Base-by-base conservation (phyloP, 306 rosid species). In the Lathyrus oleraceus region DNA sequence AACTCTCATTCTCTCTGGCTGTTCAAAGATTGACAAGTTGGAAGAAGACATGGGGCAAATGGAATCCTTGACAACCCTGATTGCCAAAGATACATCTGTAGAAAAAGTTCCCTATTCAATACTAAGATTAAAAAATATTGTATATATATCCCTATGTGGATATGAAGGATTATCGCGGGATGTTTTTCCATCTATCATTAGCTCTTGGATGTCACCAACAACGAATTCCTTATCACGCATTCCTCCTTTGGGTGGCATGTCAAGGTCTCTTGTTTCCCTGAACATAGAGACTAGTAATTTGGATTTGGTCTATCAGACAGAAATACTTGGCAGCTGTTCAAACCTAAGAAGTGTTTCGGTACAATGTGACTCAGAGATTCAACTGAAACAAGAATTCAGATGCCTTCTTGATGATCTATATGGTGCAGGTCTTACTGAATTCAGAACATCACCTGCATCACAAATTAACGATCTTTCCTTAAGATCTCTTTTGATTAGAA, bases 41-140 rank as follows among this genome's bases (percentile, higher is more conserved):
- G 72, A 63, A 12, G 78, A 81, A 2, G 78, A 74, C 14, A 25
- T 86, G 5, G 88, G 64, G 36, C 74, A 83, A 13, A 66, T 86
- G 85, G 36, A 36, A 65, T 84, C 87, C 49, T 28, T 87, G 78
- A 77, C 61, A 8, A 81, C 67, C 8, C 63, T 87, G 2, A 10
- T 8, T 0, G 86, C 82, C 0, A 71, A 81, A 19, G 7, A 78
- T 21, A 78, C 84, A 2, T 35, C 79, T 23, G 67, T 86, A 14
- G 68, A 49, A 49, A 2, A 49, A 19, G 23, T 78, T 0, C 87
- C 86, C 2, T 20, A 0, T 8, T 79, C 68, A 2, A 64, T 80
- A 19, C 42, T 11, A 1, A 39, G 43, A 42, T n/a, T 43, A 27
- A 47, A 58, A 35, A 76, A 72, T 8, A 81, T 84, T n/a, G 49